phyloP scores from a whole-genome alignment of 1,139 yeast species.

The Starmera stellimalicola region DNA sequence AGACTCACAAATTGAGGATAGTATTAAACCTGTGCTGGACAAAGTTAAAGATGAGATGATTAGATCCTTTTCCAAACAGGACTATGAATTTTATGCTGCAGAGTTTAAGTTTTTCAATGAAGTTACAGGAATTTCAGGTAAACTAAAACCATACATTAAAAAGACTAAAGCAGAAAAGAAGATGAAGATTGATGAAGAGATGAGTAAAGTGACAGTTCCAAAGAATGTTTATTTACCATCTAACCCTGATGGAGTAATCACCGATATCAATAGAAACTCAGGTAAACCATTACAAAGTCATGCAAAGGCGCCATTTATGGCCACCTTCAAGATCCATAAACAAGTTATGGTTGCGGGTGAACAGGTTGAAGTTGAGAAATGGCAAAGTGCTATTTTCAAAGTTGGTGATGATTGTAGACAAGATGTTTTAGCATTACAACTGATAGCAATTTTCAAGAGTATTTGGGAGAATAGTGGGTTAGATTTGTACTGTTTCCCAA shows the following conservation, averaged over 20 bases:
- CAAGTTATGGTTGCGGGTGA: slow-evolving; percentile 33
- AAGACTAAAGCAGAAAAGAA: slow-evolving; percentile 95
- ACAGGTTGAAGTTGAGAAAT: slow-evolving; percentile 35
- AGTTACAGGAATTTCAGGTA: slow-evolving; percentile 90
- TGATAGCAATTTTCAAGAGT: slow-evolving; percentile 83
- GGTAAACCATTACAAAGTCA: slow-evolving; percentile 98
- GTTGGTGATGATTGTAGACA: slow-evolving; percentile 99
- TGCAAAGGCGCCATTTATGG: slow-evolving; percentile 98
- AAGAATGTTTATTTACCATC: slow-evolving; percentile 91
- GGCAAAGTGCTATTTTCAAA: slow-evolving; percentile 97
- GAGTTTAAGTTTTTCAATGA: slow-evolving; percentile 88
- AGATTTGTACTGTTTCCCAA: slow-evolving; percentile 85
- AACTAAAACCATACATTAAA: slow-evolving; percentile 86
- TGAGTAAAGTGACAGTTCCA: slow-evolving; percentile 67
- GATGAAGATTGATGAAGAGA: slow-evolving; percentile 92
- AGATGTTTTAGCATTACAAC: slow-evolving; percentile 88
- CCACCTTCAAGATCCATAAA: slow-evolving; percentile 77
- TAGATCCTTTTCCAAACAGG: slow-evolving; percentile 47
- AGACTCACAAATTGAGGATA: slow-evolving; percentile 71
- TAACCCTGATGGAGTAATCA: slow-evolving; percentile 90
- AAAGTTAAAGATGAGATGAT: slow-evolving; percentile 63
- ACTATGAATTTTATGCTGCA: slow-evolving; percentile 58
- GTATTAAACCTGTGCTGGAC: slow-evolving; percentile 76
- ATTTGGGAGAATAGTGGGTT: slow-evolving; percentile 85
- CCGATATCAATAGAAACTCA: slow-evolving; percentile 84